A percentile compares a stretch with the other conserved stretches of the same genome.
phyloP scores from a whole-genome alignment of 2,329 filamentous ascomycete genomes.

The Talaromyces sp. region DNA sequence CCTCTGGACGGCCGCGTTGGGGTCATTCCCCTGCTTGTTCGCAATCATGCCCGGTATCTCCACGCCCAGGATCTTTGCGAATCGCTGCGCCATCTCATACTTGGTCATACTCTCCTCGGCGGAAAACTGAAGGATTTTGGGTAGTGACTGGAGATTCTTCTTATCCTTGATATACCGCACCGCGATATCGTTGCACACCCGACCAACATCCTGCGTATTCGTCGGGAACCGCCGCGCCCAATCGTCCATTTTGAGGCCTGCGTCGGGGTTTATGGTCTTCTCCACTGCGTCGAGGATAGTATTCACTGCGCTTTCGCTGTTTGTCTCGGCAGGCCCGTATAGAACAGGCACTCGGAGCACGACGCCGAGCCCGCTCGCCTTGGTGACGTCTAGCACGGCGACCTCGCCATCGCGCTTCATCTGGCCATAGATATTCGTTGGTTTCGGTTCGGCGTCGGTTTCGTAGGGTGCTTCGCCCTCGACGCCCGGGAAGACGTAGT shows the following conservation, averaged over 20 bases:
- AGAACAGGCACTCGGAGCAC: constrained; percentile 77
- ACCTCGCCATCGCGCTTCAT: constrained; percentile 67
- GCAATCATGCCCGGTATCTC: constrained; percentile 60
- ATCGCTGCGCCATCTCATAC: constrained; percentile 75
- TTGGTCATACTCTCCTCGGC: constrained; percentile 85
- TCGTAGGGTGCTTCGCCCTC: constrained; percentile 84
- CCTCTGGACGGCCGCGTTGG: constrained; percentile 65
- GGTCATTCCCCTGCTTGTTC: constrained; percentile 67
- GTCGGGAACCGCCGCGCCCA: constrained; percentile 82
- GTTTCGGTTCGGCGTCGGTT: constrained; percentile 55
- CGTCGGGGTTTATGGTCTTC: constrained; percentile 58
- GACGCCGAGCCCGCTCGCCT: constrained; percentile 53
- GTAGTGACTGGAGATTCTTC: constrained; percentile 51
- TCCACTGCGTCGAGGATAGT: constrained; percentile 69
- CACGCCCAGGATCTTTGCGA: constrained; percentile 74
- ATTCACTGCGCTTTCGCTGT: constrained; percentile 76
- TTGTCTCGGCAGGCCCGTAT: constrained; percentile 69
- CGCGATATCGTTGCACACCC: constrained; percentile 71
- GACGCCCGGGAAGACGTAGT: constrained; percentile 71
- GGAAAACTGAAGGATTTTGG: constrained; percentile 73
- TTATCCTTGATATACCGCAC: constrained; percentile 57
- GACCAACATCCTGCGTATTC: constrained; percentile 78
- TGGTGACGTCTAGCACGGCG: constrained; percentile 61
- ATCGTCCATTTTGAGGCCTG: constrained; percentile 72
- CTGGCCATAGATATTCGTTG: constrained; percentile 75